phyloP scores from a whole-genome alignment of 176 grass and related monocot genomes.

The Rhynchospora breviuscula region DNA sequence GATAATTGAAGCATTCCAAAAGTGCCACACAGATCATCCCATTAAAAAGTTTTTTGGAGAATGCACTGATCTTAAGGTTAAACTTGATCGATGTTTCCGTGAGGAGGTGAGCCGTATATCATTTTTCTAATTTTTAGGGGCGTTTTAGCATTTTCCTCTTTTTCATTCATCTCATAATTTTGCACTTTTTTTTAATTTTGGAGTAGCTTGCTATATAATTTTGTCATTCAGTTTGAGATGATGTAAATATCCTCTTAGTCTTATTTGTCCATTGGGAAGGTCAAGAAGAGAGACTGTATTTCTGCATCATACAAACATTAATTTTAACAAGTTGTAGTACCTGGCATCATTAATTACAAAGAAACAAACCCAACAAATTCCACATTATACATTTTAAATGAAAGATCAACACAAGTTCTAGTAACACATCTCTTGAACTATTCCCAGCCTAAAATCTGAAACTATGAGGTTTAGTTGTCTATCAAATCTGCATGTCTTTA shows the following conservation, averaged over 20 bases:
- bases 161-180: background rate
- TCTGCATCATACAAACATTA: background rate
- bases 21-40: conserved; percentile 76
- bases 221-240: conserved; percentile 10
- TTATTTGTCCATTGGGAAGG: too few species aligned
- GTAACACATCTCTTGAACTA: background rate
- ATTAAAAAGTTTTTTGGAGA: conserved; percentile 79
- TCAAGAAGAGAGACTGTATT: background rate
- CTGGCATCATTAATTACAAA: background rate
- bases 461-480: background rate
- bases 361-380: background rate
- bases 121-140: background rate
- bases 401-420: background rate
- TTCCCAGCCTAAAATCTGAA: background rate
- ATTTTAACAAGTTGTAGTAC: background rate
- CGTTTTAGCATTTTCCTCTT: background rate
- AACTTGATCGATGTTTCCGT: conserved; percentile 73
- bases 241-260: background rate
- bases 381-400: background rate
- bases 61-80: conserved; percentile 92
- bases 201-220: background rate
- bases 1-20: conserved; percentile 88
- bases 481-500: background rate
- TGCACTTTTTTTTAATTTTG: background rate
- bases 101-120: conserved; percentile 46